Percentiles rank a stretch among this genome's conserved stretches.
phyloP scores from a whole-genome alignment of 2,329 filamentous ascomycete species.

The Fusarium gaditjirri region DNA sequence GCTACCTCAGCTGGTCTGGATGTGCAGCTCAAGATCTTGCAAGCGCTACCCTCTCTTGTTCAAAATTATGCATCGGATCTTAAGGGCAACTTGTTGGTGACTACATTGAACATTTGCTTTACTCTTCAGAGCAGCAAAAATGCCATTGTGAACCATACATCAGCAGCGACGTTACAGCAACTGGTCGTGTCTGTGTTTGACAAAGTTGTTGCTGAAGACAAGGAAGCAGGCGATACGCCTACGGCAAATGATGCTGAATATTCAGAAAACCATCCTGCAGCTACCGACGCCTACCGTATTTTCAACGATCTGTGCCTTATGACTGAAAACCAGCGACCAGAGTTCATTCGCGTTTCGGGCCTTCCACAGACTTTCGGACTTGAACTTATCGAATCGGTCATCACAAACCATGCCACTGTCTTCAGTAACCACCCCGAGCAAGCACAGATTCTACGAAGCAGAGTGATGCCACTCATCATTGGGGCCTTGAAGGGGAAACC shows the following conservation, averaged over 20 bases:
- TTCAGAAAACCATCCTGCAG: conserved; percentile 76
- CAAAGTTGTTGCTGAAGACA: conserved; percentile 85
- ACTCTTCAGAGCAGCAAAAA: conserved; percentile 92
- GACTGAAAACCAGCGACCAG: conserved; percentile 83
- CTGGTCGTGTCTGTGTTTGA: conserved; percentile 93
- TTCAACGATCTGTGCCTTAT: conserved; percentile 91
- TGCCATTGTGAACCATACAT: conserved; percentile 92
- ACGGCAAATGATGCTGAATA: conserved; percentile 70
- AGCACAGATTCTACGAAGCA: conserved; percentile 77
- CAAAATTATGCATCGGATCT: conserved; percentile 90
- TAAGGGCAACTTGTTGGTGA: conserved; percentile 82
- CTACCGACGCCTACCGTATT: conserved; percentile 86
- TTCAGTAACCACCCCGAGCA: conserved; percentile 85
- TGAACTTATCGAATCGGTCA: conserved; percentile 89
- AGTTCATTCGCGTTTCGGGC: conserved; percentile 82
- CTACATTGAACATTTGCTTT: conserved; percentile 89
- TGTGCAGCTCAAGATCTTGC: conserved; percentile 94
- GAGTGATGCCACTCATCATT: conserved; percentile 86
- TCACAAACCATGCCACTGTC: conserved; percentile 85
- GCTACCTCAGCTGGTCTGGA: conserved; percentile 84
- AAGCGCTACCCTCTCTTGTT: conserved; percentile 87
- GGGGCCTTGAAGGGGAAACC: conserved; percentile 80
- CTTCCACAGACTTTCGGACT: conserved; percentile 86
- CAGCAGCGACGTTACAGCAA: conserved; percentile 95
- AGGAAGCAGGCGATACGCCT: conserved; percentile 61